A percentile compares a stretch with the other conserved stretches of the same genome.
Conservation (phyloP, 1,284 basidiomycete species). For the Fomitiporia mediterranea region DNA sequence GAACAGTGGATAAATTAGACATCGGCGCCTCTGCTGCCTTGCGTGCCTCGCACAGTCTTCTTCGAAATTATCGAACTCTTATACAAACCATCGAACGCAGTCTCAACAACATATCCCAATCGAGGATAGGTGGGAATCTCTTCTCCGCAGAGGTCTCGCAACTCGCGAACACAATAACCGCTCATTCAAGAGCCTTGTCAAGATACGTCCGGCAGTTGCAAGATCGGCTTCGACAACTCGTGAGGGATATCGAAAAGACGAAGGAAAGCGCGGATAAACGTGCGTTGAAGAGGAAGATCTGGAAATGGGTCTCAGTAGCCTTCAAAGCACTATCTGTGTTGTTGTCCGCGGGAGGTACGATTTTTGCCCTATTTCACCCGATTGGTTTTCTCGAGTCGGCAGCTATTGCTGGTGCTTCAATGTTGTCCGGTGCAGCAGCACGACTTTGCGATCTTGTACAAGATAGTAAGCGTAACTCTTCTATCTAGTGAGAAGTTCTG, state of each 20-base stretch:
- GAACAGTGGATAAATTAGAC: conserved; percentile 7
- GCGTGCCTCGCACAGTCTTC: conserved; percentile 6
- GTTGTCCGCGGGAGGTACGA: conserved; percentile 12
- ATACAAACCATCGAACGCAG: conserved; percentile 2
- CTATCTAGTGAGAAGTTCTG: not conserved
- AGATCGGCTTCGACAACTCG: conserved; percentile 5
- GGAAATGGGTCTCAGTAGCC: conserved; percentile 10
- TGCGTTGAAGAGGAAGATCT: conserved; percentile 11
- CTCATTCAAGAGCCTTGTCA: conserved; percentile 1
- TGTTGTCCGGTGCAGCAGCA: conserved; percentile 11
- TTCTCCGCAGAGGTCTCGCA: conserved; percentile 5
- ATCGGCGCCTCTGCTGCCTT: conserved; percentile 6
- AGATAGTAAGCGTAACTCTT: conserved; percentile 9
- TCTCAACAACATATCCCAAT: conserved; percentile 2
- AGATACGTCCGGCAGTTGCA: conserved; percentile 11
- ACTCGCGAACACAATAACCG: conserved; percentile 1
- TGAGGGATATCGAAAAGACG: conserved; percentile 13
- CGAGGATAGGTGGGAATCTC: conserved; percentile 3
- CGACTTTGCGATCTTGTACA: conserved; percentile 11
- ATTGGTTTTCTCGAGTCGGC: conserved; percentile 11
- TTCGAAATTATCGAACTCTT: conserved; percentile 8
- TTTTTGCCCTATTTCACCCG: conserved; percentile 10
- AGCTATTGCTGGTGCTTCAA: conserved; percentile 8
- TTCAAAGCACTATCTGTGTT: conserved; percentile 12
- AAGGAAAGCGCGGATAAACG: conserved; percentile 10